Conservation (phyloP, 441 rosid genomes). For the Dalechampia spathulata region DNA sequence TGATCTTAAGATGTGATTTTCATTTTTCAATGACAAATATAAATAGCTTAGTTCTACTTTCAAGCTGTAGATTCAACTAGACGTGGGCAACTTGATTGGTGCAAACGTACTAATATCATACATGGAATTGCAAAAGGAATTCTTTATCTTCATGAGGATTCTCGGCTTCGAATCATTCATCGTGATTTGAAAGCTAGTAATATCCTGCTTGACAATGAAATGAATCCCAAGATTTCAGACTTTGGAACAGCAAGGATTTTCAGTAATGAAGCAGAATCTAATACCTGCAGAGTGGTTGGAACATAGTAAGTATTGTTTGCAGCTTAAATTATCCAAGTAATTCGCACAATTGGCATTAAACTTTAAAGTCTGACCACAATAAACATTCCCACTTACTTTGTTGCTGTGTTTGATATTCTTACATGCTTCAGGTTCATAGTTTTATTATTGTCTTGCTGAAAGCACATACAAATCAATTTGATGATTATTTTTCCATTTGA, state of each 20-base stretch:
- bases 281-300: constrained; percentile 31
- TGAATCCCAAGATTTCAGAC: constrained; percentile 44
- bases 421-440: too few species aligned
- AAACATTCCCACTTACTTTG: too few species aligned
- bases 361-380: too few species aligned
- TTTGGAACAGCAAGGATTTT: constrained; percentile 41
- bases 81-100: constrained; percentile 25
- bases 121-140: constrained; percentile 33
- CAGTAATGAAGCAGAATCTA: constrained; percentile 22
- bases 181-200: constrained; percentile 37
- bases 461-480: too few species aligned
- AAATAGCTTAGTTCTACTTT: background rate
- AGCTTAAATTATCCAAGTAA: background rate
- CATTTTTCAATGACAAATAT: background rate
- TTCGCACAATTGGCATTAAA: too few species aligned
- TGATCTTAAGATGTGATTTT: background rate
- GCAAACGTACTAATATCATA: constrained; percentile 23
- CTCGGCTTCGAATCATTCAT: constrained; percentile 34
- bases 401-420: too few species aligned
- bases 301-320: constrained; percentile 24
- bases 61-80: constrained; percentile 18
- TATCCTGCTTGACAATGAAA: constrained; percentile 23
- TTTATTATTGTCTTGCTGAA: too few species aligned
- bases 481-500: too few species aligned
- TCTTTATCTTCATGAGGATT: constrained; percentile 42